phyloP scores from a whole-genome alignment of 2,329 filamentous ascomycete species.

The Colletotrichum limetticola region DNA sequence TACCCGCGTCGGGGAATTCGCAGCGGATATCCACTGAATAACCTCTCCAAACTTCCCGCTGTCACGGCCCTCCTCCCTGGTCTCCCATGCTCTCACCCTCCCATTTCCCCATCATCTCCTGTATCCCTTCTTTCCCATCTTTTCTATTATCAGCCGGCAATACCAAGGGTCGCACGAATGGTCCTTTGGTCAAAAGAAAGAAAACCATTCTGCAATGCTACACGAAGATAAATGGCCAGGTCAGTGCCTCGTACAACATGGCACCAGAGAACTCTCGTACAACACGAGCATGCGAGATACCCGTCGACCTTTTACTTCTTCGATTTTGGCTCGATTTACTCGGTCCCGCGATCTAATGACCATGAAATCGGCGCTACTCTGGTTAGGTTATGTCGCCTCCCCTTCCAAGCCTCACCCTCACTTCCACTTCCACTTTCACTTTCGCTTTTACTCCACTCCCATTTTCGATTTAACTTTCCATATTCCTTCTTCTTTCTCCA shows the following conservation, averaged over 20 bases:
- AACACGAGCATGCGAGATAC: conserved; percentile 31
- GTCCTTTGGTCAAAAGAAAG: not conserved
- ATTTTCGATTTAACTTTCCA: not conserved
- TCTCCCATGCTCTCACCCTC: conserved; percentile 7
- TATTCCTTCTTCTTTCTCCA: not conserved
- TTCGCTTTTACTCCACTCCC: not conserved
- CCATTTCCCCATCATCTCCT: not conserved
- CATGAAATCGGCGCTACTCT: not conserved
- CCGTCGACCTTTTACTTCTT: conserved; percentile 2
- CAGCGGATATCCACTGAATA: conserved; percentile 31
- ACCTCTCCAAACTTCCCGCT: conserved; percentile 33
- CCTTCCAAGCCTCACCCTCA: no score
- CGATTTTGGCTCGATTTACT: not conserved
- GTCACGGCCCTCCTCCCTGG: conserved; percentile 17
- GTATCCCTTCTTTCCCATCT: not conserved
- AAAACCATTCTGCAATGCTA: not conserved
- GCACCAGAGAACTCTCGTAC: conserved; percentile 24
- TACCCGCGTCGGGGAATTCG: conserved; percentile 9
- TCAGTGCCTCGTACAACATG: conserved; percentile 18
- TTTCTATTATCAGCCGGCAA: not conserved
- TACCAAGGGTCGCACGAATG: not conserved
- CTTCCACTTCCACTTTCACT: not conserved
- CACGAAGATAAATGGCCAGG: not conserved
- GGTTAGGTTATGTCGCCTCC: not conserved
- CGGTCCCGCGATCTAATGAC: conserved; percentile 2